A percentile compares a stretch with the other conserved stretches of the same genome.
phyloP scores from a whole-genome alignment of 2,329 filamentous ascomycete species.

The Neonectria magnoliae region DNA sequence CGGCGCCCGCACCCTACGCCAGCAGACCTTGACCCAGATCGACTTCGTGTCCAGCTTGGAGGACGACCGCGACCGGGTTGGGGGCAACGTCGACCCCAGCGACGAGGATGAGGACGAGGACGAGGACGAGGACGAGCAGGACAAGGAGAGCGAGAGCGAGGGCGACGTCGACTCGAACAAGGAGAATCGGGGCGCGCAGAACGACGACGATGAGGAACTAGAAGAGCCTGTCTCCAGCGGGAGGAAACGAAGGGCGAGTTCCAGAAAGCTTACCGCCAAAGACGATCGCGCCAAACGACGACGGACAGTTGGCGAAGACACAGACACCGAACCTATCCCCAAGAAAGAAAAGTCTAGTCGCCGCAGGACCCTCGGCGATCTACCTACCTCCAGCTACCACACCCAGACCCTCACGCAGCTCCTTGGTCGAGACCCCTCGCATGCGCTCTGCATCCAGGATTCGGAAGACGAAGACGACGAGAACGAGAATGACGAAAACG shows the following conservation, averaged over 20 bases:
- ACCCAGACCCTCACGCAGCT: conserved; percentile 57
- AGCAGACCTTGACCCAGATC: conserved; percentile 57
- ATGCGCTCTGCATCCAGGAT: conserved; percentile 46
- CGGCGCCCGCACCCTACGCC: conserved; percentile 41
- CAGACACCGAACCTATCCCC: conserved; percentile 25
- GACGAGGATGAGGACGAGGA: conserved; percentile 39
- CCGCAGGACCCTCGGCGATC: conserved; percentile 48
- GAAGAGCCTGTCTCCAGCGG: conserved; percentile 39
- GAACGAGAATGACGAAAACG: conserved; percentile 33
- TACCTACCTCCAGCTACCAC: conserved; percentile 48
- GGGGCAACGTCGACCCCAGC: conserved; percentile 39
- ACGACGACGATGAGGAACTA: conserved; percentile 28
- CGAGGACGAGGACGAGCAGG: conserved; percentile 27
- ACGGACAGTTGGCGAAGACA: conserved; percentile 43
- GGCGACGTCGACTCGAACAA: background rate
- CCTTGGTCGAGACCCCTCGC: conserved; percentile 36
- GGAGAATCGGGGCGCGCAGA: conserved; percentile 21
- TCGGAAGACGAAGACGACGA: conserved; percentile 50
- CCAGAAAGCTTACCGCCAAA: conserved; percentile 27
- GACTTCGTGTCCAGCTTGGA: conserved; percentile 51
- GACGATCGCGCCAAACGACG: conserved; percentile 38
- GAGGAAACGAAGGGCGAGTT: conserved; percentile 35
- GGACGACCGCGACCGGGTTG: conserved; percentile 41
- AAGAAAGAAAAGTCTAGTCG: conserved; percentile 35
- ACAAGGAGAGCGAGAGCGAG: conserved; percentile 33